These are phyloP conservation scores for Ascochyta fabae DNA, from an alignment of 2,329 filamentous ascomycete genomes.

Conservation along the genomic window DNA sequence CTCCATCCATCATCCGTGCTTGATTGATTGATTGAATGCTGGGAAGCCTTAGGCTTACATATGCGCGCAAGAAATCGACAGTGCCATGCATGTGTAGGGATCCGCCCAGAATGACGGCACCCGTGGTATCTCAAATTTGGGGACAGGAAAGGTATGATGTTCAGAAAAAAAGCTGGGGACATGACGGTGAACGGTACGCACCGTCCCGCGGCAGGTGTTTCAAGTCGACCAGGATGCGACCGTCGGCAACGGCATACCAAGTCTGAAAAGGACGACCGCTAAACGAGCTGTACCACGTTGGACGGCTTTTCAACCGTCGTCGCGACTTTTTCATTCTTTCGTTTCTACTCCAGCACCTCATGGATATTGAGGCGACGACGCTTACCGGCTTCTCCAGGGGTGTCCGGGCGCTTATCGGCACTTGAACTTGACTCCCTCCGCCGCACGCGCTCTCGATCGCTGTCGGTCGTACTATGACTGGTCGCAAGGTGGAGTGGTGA, in stretches of 20 bases:
- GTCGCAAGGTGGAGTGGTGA: slow-evolving; percentile 39
- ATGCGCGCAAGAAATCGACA: neutral
- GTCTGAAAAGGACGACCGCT: slow-evolving; percentile 7
- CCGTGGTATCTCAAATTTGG: slow-evolving; percentile 10
- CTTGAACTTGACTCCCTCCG: slow-evolving; percentile 39
- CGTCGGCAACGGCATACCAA: slow-evolving; percentile 5
- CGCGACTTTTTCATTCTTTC: neutral
- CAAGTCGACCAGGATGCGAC: slow-evolving; percentile 6
- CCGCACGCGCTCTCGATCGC: slow-evolving; percentile 35
- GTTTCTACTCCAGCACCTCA: slow-evolving; percentile 43
- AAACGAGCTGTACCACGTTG: slow-evolving; percentile 11
- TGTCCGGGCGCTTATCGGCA: slow-evolving; percentile 36
- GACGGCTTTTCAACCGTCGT: slow-evolving; percentile 10
- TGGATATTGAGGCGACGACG: slow-evolving; percentile 46
- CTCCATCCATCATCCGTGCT: too few relatives aligned
- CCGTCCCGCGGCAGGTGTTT: slow-evolving; percentile 10
- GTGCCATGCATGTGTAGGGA: neutral
- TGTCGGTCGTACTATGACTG: slow-evolving; percentile 22
- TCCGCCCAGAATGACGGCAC: slow-evolving; percentile 1
- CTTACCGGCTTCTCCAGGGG: slow-evolving; percentile 44
- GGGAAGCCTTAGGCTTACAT: neutral
- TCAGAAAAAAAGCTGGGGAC: neutral
- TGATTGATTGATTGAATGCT: neutral
- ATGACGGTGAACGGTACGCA: neutral
- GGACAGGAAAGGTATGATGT: neutral